Evolutionary conservation across 768 basidiomycete species (phyloP), one percentile per base, ranked within the genome.

Genomic region (Podaxis sp.): DNA sequence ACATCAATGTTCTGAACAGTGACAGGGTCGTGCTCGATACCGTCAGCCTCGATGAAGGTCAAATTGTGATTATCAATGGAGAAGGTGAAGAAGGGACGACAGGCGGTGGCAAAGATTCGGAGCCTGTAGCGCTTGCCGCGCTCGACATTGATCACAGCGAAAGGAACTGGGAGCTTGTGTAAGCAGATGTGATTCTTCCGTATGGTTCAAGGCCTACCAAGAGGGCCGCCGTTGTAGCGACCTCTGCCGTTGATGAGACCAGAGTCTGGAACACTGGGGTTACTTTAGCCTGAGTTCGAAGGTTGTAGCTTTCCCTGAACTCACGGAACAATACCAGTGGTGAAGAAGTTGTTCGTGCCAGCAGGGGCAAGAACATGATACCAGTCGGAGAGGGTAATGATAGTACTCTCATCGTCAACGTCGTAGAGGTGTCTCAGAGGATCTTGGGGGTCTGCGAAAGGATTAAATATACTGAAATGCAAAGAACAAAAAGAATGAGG

Each of bases 81-180:
- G 65, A 80, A 75, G 3, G 66, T 70, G 70, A 77, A 80, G 41
- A 71, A 73, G 11, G 77, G 75, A 38, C 79, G 72, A 57, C 83
- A 84, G 22, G 83, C 80, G 22, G 75, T 76, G 50, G 78, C 78
- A 65, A 87, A 69, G 17, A 87, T 57, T 7, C 85, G 82, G 72
- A 87, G 78, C 38, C 86, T 80, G 67, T 86, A 86, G 30, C 82
- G 74, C 58, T 76, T 75, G 10, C 79, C 80, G 0, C 60, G 59
- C 2, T 68, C 62, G 46, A 86, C 82, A 58, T 78, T 76, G 62
- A 82, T 66, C 74, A 79, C 76, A 54, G 11, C 76, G 65, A 60
- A 46, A 44, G 55, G 56, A 11, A 57, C 40, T 38, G 33, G 7
- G 37, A 1, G 38, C 24, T 40, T 36, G 5, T 2, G 28, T 37